Conservation (phyloP, 2,329 filamentous ascomycete genomes). For the Diaporthe velutina region DNA sequence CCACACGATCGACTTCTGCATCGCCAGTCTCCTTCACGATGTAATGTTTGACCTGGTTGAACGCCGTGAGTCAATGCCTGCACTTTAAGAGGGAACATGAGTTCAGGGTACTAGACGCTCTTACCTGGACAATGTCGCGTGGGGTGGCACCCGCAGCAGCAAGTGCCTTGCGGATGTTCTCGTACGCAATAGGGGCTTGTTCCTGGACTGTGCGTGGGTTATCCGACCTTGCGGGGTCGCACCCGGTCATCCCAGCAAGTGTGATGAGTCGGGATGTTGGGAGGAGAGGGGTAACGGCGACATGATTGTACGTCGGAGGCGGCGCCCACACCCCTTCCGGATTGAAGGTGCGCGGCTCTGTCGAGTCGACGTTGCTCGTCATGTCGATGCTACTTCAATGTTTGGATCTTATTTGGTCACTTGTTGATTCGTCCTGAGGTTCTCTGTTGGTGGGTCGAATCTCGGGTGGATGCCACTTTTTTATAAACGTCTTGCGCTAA, state of each 20-base stretch:
- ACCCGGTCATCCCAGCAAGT: constrained; percentile 35
- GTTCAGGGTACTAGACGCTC: not conserved
- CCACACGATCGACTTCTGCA: constrained; percentile 26
- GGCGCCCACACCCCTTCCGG: constrained; percentile 33
- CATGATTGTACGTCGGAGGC: constrained; percentile 33
- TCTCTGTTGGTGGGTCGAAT: not conserved
- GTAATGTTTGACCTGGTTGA: constrained; percentile 35
- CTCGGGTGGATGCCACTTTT: not conserved
- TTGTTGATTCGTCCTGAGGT: not conserved
- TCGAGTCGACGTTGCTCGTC: constrained; percentile 1
- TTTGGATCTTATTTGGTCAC: not conserved
- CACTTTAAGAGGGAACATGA: too few species aligned
- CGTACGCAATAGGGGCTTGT: constrained; percentile 32
- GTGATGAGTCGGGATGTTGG: constrained; percentile 33
- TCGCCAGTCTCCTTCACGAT: constrained; percentile 35
- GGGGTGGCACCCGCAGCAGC: constrained; percentile 33
- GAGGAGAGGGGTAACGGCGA: constrained; percentile 33
- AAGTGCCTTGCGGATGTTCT: constrained; percentile 30
- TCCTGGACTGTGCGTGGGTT: constrained; percentile 31
- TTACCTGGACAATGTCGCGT: constrained; percentile 36
- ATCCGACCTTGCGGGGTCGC: constrained; percentile 33
- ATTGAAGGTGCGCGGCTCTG: constrained; percentile 32
- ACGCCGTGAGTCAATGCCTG: not conserved
- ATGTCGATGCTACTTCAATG: not conserved
- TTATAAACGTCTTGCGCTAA: not conserved